These are phyloP conservation scores for Geotrichum reessii DNA, from an alignment of 1,139 yeast species.

Conservation along the genomic window DNA sequence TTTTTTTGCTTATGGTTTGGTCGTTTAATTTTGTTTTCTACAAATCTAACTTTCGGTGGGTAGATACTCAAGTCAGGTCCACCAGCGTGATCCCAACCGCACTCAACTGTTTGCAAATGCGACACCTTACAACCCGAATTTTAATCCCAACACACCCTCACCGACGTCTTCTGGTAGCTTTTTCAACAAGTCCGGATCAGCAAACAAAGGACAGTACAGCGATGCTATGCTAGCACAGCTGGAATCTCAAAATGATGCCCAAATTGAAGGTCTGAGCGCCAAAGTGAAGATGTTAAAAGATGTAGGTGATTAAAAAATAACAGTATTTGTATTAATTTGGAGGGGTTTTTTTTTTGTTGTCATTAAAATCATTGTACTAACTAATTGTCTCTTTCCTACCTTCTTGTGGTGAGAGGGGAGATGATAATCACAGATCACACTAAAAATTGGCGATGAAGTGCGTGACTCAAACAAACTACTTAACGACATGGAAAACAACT, in stretches of 20 bases:
- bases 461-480: slow-evolving; percentile 63
- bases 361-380: no score
- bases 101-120: slow-evolving; percentile 37
- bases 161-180: slow-evolving; percentile 2
- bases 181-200: slow-evolving; percentile 34
- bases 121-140: slow-evolving; percentile 29
- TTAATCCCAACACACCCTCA: slow-evolving; percentile 5
- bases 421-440: slow-evolving; percentile 43
- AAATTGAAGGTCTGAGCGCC: slow-evolving; percentile 60
- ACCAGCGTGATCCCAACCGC: slow-evolving; percentile 32
- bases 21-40: no score
- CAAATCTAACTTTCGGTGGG: background rate
- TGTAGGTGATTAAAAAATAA: slow-evolving; percentile 21
- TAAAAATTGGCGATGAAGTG: slow-evolving; percentile 79
- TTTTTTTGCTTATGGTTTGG: no score
- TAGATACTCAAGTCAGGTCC: slow-evolving; percentile 30
- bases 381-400: no score
- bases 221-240: slow-evolving; percentile 46
- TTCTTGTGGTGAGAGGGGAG: background rate
- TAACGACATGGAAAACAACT: slow-evolving; percentile 48
- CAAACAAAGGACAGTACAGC: slow-evolving; percentile 42
- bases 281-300: slow-evolving; percentile 68
- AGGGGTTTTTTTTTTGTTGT: background rate
- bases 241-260: slow-evolving; percentile 81
- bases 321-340: no score